These are phyloP conservation scores for Lichtheimia ramosa DNA, from an alignment of 371 early-diverging fungal genomes.

Conservation along the genomic window DNA sequence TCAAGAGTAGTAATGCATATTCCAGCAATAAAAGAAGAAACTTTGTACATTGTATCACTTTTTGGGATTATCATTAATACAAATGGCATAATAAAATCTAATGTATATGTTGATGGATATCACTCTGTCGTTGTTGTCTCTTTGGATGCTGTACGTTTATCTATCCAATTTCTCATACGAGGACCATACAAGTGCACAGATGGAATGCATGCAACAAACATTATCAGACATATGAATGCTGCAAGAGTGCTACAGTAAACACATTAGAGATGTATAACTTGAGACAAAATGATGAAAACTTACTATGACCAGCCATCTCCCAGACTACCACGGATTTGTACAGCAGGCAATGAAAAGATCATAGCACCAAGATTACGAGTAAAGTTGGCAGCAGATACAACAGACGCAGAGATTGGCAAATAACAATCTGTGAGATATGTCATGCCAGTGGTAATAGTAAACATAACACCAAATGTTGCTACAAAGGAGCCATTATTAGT, in stretches of 20 bases:
- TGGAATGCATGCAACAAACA: conserved; percentile 23
- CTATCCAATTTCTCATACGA: conserved; percentile 7
- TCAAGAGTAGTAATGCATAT: not conserved
- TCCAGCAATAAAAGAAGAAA: not conserved
- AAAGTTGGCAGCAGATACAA: conserved; percentile 29
- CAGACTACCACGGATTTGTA: conserved; percentile 20
- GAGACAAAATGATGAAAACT: conserved; percentile 6
- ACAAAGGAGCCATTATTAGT: not conserved
- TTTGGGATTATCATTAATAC: too few relatives aligned
- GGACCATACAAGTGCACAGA: conserved; percentile 18
- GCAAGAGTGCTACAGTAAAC: conserved; percentile 17
- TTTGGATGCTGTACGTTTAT: too few relatives aligned
- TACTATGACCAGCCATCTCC: conserved; percentile 45
- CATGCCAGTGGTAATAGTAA: conserved; percentile 27
- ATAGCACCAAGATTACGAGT: conserved; percentile 32
- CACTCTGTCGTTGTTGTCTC: too few relatives aligned
- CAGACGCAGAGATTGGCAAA: conserved; percentile 35
- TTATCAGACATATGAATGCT: conserved; percentile 8
- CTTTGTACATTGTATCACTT: too few relatives aligned
- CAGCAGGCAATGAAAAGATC: conserved; percentile 35
- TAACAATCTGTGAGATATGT: conserved; percentile 34
- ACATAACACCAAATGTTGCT: conserved; percentile 35
- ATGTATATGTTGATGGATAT: too few relatives aligned
- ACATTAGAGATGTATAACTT: not conserved
- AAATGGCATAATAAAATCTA: too few relatives aligned